Base-by-base conservation (phyloP, 768 basidiomycete genomes). In the Cyathus striatus region DNA sequence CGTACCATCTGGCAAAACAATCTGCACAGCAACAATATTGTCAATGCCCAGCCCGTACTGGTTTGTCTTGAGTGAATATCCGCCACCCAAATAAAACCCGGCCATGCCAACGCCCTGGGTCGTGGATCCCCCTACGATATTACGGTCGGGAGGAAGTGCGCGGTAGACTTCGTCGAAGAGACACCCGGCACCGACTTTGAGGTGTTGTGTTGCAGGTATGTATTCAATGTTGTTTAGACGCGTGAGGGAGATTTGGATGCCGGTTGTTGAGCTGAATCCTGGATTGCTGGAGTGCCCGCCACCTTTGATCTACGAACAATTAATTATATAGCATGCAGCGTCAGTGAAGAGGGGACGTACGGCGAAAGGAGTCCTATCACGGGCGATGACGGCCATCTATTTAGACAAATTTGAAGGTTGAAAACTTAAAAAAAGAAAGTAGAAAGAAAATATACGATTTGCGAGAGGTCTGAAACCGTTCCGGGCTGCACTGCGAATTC, bases 91-190 rank as follows among this genome's bases (percentile, higher is more conserved):
- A 25, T 62, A 38, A 49, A 51, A 66, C 6, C 65, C 65, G 16
- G 50, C 36, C 6, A 66, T 48, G 12, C 66, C 66, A 5, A 66
- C 57, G 4, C 48, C 44, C 27, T 30, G 27, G 20, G 10, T 3
- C 16, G 23, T 13, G 18, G 22, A 40, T 12, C 35, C 41, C 10
- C 45, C 45, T 6, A 42, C 33, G 9, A 46, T 41, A 16, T 13
- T 6, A 10, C 40, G 21, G 4, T 25, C 16, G n/a, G 23, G 18
- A 5, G 20, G 5, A 16, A 5, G 2, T 25, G 21, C 23, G 18
- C 20, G 20, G 43, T 77, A 78, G 1, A 38, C 75, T 14, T 73
- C 65, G 46, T 79, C 78, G 76, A 75, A 79, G 23, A 72, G 60
- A 23, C 69, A 45, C 4, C 64, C 63, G 0, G 59, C 41, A 0